phyloP scores from a whole-genome alignment of 108 stramenopile genomes.

The Skeletonema menzelii region DNA sequence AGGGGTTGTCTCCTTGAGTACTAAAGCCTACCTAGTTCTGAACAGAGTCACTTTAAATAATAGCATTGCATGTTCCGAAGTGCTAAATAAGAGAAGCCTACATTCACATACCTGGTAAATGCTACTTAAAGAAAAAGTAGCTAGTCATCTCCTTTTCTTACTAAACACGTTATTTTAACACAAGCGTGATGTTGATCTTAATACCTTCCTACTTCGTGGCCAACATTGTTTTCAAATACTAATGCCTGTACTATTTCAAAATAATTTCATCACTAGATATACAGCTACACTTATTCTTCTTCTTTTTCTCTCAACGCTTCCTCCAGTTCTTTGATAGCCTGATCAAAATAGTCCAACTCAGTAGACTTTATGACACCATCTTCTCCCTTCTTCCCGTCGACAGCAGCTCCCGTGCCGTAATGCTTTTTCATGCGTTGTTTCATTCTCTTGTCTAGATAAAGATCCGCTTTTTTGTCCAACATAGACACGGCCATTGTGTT shows the following conservation, averaged over 20 bases:
- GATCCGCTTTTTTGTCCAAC: constrained; percentile 47
- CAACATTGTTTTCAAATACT: neutral
- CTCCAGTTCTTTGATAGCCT: constrained; percentile 42
- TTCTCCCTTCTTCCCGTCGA: constrained; percentile 6
- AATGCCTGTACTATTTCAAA: neutral
- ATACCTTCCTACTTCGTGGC: neutral
- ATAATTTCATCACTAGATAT: neutral
- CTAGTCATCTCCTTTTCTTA: too few relatives aligned
- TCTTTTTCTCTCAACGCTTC: constrained; percentile 27
- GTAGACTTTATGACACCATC: constrained; percentile 23
- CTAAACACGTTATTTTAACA: too few relatives aligned
- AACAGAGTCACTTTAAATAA: too few relatives aligned
- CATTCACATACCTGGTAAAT: too few relatives aligned
- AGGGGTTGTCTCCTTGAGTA: too few relatives aligned
- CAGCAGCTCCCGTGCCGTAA: constrained; percentile 19
- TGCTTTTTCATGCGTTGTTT: constrained; percentile 33
- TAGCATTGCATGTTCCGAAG: too few relatives aligned
- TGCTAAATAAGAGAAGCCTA: too few relatives aligned
- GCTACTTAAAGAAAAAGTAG: too few relatives aligned
- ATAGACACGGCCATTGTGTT: constrained; percentile 45
- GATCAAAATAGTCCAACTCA: constrained; percentile 43
- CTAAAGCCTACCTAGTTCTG: too few relatives aligned
- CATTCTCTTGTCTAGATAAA: constrained; percentile 36
- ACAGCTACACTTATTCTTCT: neutral
- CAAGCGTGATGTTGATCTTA: too few relatives aligned